These are phyloP conservation scores for Daldinia caldariorum DNA, from an alignment of 495 filamentous ascomycete species.

Conservation along the genomic window DNA sequence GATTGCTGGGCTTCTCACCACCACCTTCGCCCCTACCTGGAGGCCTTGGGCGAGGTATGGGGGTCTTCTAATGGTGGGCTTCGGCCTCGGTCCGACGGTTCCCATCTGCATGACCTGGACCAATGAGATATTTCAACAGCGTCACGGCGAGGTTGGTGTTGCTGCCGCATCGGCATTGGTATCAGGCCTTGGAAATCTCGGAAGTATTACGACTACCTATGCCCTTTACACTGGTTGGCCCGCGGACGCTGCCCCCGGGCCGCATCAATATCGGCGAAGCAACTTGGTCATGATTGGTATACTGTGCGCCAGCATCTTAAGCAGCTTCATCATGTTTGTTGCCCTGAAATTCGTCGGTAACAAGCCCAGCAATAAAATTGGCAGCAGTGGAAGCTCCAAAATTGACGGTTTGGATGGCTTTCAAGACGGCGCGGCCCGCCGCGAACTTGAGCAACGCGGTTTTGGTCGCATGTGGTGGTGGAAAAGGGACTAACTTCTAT, in stretches of 20 bases:
- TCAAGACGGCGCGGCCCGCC: slow-evolving; percentile 74
- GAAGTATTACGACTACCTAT: slow-evolving; percentile 87
- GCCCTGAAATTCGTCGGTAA: slow-evolving; percentile 71
- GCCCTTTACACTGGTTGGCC: slow-evolving; percentile 89
- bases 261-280: slow-evolving; percentile 80
- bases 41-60: slow-evolving; percentile 88
- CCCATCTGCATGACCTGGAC: slow-evolving; percentile 95
- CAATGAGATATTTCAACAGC: slow-evolving; percentile 86
- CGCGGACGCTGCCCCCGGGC: slow-evolving; percentile 71
- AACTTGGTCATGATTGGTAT: slow-evolving; percentile 91
- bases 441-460: slow-evolving; percentile 74
- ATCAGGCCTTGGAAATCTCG: slow-evolving; percentile 85
- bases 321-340: slow-evolving; percentile 72
- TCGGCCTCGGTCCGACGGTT: slow-evolving; percentile 90
- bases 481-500: slow-evolving; percentile 24
- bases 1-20: slow-evolving; percentile 81
- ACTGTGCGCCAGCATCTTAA: slow-evolving; percentile 76
- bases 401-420: slow-evolving; percentile 60
- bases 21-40: slow-evolving; percentile 73
- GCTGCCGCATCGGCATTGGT: slow-evolving; percentile 89
- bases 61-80: slow-evolving; percentile 88
- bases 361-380: slow-evolving; percentile 56
- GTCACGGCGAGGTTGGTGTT: slow-evolving; percentile 90
- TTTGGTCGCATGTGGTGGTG: slow-evolving; percentile 68
- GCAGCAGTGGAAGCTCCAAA: slow-evolving; percentile 50